Evolutionary conservation across 2,329 filamentous ascomycete species (phyloP).

Genomic region (Aspergillus phoenicis): DNA sequence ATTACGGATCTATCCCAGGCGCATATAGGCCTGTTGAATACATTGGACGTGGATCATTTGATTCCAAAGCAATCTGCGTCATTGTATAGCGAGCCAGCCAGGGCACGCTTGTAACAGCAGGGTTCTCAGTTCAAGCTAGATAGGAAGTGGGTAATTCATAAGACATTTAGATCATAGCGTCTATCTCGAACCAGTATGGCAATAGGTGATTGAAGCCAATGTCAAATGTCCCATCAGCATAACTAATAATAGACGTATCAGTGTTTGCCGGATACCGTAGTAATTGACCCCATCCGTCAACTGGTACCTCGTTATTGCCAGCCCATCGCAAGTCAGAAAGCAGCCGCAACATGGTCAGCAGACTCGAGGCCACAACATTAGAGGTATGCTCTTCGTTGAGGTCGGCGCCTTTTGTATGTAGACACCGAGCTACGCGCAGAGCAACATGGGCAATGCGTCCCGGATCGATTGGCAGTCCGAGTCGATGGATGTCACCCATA

Average conservation of each 20-base stretch:
- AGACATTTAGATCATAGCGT: neutral
- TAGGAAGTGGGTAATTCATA: neutral
- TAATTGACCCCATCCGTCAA: no score
- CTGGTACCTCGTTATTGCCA: no score
- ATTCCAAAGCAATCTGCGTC: neutral
- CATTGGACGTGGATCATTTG: conserved; percentile 12
- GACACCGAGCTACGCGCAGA: neutral
- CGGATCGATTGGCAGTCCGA: neutral
- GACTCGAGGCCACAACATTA: no score
- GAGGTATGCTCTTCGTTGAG: conserved; percentile 1
- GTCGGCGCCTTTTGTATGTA: neutral
- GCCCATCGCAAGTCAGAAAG: no score
- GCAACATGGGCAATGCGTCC: neutral
- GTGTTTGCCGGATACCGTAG: no score
- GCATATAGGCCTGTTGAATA: conserved; percentile 11
- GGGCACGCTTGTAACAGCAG: neutral
- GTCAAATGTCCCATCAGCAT: no score
- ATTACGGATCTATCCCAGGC: conserved; percentile 14
- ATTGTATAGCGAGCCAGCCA: neutral
- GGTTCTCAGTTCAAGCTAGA: neutral
- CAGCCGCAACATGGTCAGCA: no score
- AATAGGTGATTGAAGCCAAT: neutral
- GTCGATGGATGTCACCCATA: neutral
- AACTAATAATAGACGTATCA: no score
- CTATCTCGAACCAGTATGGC: no score